Evolutionary conservation across 371 early-diverging fungal species (phyloP), one percentile per base, ranked within the genome.

Genomic region (Coemansia sp.): DNA sequence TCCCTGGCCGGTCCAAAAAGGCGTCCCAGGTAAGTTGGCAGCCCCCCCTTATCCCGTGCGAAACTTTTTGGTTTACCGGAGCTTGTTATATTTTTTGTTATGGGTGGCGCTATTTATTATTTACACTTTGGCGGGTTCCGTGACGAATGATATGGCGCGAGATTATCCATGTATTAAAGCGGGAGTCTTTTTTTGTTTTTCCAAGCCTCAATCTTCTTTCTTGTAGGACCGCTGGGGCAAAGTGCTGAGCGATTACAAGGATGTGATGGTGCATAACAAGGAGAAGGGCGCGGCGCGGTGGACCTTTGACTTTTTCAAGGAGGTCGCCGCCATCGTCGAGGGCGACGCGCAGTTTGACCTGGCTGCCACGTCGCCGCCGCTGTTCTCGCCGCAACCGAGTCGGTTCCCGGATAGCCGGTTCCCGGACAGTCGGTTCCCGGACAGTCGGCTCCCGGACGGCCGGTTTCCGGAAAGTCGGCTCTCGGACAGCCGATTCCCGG

Each of bases 271-370:
- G 3, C 66, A 75, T 18, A 75, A 75, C 48, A 75, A 75, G 60
- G 75, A 75, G 11, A 75, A 75, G 63, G 75, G 75, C 29, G 75
- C 75, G 4, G 75, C 75, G 7, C 62, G 75, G 4, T 75, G 75
- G 75, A 75, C 75, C 0, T 75, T 75, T 71, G 75, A 75, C 32
- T 75, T 75, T 31, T 75, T 75, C 58, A 71, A 71, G 38, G 67
- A 75, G 9, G 75, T 75, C 1, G 75, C 75, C 2, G 64, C 56
- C 9, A 75, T 75, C 4, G 64, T 75, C 37, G 71, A 71, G 14
- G 61, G 72, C 39, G 75, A 75, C 29, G 31, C 63, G 31, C 69
- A 74, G 65, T 60, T 52, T 31, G 61, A 68, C 61, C 69, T 68
- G 14, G 31, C 50, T 33, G 55, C 72, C 14, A 31, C 63, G 29